phyloP scores from a whole-genome alignment of 2,329 filamentous ascomycete species.

The Penicillium sp. region DNA sequence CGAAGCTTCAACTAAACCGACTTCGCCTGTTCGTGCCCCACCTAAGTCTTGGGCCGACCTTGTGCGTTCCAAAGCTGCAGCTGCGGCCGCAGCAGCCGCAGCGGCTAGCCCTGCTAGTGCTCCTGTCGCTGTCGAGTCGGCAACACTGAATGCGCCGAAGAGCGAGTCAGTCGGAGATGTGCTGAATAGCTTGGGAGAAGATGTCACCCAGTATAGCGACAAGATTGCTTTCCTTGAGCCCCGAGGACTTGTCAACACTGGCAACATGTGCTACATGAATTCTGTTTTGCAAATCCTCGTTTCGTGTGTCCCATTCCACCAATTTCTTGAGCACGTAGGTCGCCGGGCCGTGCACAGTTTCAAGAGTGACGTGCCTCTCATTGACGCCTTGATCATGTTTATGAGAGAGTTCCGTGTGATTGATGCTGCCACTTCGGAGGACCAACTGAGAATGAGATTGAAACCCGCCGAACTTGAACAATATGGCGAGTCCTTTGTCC shows the following conservation, averaged over 20 bases:
- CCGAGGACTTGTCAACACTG: slow-evolving; percentile 90
- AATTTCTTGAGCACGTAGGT: slow-evolving; percentile 85
- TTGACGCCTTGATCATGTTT: slow-evolving; percentile 97
- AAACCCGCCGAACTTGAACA: slow-evolving; percentile 85
- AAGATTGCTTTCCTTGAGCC: slow-evolving; percentile 87
- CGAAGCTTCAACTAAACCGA: slow-evolving; percentile 36
- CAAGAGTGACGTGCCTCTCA: slow-evolving; percentile 89
- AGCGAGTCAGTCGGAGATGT: slow-evolving; percentile 74
- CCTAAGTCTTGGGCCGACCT: slow-evolving; percentile 72
- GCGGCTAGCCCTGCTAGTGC: slow-evolving; percentile 34
- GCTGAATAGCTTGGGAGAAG: slow-evolving; percentile 72
- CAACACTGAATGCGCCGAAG: slow-evolving; percentile 53
- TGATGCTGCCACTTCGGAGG: slow-evolving; percentile 73
- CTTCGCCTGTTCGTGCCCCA: slow-evolving; percentile 49
- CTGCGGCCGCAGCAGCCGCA: neutral
- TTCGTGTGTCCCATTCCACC: slow-evolving; percentile 92
- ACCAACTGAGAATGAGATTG: slow-evolving; percentile 72
- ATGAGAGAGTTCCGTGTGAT: slow-evolving; percentile 89
- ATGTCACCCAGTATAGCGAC: slow-evolving; percentile 58
- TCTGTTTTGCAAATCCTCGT: slow-evolving; percentile 95
- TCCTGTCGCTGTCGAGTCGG: slow-evolving; percentile 35
- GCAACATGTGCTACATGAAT: slow-evolving; percentile 99
- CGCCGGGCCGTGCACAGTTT: slow-evolving; percentile 86
- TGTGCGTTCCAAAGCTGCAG: slow-evolving; percentile 57
- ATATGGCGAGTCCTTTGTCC: slow-evolving; percentile 88